Percentiles rank a stretch among this genome's conserved stretches.
Conservation (phyloP, 106 monocot species). For the Amphibolis antarctica region DNA sequence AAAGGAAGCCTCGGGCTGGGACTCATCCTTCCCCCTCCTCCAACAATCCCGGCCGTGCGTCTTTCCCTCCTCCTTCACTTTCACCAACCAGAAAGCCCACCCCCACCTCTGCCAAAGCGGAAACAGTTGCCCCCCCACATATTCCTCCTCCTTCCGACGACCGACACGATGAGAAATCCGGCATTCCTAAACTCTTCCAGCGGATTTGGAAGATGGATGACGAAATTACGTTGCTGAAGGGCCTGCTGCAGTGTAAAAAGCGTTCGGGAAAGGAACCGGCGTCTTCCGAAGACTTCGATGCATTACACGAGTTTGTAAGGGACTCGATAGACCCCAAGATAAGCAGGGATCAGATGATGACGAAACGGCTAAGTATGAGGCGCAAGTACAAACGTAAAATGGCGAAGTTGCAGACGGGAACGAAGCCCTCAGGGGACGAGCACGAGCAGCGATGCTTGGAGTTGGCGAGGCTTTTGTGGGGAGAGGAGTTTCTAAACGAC, state of each 20-base stretch:
- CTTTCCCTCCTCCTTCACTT: no score
- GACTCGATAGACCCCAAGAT: neutral
- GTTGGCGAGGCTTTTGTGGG: constrained; percentile 1
- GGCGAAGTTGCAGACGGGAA: neutral
- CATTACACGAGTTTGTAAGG: neutral
- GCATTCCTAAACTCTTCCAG: neutral
- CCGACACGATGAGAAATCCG: no score
- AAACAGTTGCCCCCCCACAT: no score
- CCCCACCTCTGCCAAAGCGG: no score
- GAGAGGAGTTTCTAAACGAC: neutral
- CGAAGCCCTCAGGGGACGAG: neutral
- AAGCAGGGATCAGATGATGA: neutral
- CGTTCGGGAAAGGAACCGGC: neutral
- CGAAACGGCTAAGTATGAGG: neutral
- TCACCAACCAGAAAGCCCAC: no score
- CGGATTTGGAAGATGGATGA: constrained; percentile 1
- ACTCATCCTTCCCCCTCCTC: no score
- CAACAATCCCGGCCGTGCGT: no score
- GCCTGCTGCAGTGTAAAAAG: neutral
- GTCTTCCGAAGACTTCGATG: neutral
- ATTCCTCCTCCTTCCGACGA: no score
- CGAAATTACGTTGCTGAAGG: neutral
- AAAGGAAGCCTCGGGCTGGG: no score
- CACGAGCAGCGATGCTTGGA: neutral
- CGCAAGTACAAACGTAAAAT: neutral